Conservation (phyloP, 2,329 filamentous ascomycete species). For the Huntiella bhutanensis region DNA sequence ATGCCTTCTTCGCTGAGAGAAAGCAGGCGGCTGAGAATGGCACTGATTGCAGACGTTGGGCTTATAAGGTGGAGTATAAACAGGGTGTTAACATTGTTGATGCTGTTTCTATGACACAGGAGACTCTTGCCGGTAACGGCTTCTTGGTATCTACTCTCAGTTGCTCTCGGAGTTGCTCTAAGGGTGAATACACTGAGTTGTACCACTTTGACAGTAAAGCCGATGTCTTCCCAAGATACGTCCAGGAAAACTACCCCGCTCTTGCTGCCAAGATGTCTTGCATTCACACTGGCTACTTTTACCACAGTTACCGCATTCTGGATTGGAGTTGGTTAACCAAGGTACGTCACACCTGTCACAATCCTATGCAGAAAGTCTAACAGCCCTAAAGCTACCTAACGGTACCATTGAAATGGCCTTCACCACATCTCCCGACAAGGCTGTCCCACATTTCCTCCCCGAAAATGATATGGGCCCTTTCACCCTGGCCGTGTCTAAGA, state of each 20-base stretch:
- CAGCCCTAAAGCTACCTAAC: slow-evolving; percentile 15
- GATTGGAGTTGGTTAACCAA: slow-evolving; percentile 27
- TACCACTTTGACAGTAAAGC: slow-evolving; percentile 37
- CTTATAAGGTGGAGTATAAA: slow-evolving; percentile 28
- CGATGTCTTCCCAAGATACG: slow-evolving; percentile 28
- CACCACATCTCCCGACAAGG: slow-evolving; percentile 21
- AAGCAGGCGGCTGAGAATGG: slow-evolving; percentile 20
- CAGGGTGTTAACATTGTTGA: slow-evolving; percentile 37
- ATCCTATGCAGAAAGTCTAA: background rate
- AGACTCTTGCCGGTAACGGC: slow-evolving; percentile 25
- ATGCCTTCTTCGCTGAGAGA: slow-evolving; percentile 27
- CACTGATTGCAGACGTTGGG: slow-evolving; percentile 24
- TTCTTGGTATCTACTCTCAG: slow-evolving; percentile 34
- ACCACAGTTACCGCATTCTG: slow-evolving; percentile 27
- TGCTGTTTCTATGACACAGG: slow-evolving; percentile 26
- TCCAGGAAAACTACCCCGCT: slow-evolving; percentile 22
- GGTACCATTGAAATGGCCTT: slow-evolving; percentile 29
- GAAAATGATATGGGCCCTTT: slow-evolving; percentile 29
- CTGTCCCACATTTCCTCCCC: slow-evolving; percentile 27
- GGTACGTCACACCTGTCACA: slow-evolving; percentile 17
- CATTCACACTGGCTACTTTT: slow-evolving; percentile 31
- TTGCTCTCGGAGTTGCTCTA: slow-evolving; percentile 26
- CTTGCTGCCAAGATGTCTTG: slow-evolving; percentile 31
- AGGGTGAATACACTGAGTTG: slow-evolving; percentile 26
- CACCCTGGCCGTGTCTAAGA: slow-evolving; percentile 28